Conservation (phyloP, 305 asterid species). For the Euphrasia arctica region DNA sequence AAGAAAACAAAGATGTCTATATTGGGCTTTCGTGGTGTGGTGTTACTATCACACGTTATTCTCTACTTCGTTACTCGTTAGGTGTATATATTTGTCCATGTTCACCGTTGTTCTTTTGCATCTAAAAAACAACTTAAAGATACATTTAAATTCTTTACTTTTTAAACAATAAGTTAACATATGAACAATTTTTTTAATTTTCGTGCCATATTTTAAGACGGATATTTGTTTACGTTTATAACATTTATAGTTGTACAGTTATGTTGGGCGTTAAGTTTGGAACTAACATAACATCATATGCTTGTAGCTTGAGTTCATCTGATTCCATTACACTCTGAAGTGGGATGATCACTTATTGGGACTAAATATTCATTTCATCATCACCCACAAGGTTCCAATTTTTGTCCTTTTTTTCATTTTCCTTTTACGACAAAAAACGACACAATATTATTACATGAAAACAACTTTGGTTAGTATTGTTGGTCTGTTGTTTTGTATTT, state of each 20-base stretch:
- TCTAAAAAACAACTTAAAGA: slow-evolving; percentile 2
- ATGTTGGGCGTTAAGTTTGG: no score
- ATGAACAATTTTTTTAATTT: slow-evolving; percentile 2
- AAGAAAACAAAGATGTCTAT: no score
- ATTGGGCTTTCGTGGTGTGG: no score
- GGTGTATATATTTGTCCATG: background rate
- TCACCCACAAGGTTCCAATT: background rate
- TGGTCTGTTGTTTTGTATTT: background rate
- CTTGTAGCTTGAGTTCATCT: no score
- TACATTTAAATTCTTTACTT: no score
- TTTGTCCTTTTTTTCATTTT: slow-evolving; percentile 20
- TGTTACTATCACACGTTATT: no score
- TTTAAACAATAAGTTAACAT: no score
- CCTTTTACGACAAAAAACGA: background rate
- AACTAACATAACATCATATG: no score
- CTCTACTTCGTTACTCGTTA: no score
- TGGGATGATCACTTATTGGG: slow-evolving; percentile 20
- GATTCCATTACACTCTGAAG: slow-evolving; percentile 6
- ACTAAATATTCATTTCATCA: slow-evolving; percentile 24
- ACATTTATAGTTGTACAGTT: no score
- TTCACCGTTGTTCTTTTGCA: slow-evolving; percentile 21
- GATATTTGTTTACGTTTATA: no score
- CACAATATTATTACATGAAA: background rate
- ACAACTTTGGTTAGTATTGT: background rate
- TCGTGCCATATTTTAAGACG: no score